Evolutionary conservation across 306 rosid genomes (phyloP).

Genomic region (Cucumis cinereus): DNA sequence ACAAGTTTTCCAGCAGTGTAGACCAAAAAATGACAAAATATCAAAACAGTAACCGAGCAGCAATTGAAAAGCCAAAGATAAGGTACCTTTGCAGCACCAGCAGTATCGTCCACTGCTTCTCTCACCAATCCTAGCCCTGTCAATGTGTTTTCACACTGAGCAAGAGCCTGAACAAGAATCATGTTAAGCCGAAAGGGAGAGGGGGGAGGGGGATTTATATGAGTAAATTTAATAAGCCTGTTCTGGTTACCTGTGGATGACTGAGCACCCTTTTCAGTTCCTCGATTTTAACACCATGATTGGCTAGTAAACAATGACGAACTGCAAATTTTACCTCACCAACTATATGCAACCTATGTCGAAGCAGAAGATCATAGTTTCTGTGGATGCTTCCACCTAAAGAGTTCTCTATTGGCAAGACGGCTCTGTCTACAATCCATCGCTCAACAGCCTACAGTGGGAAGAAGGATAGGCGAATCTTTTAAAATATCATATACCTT

Average conservation of each 20-base stretch:
- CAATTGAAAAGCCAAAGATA: constrained; percentile 13
- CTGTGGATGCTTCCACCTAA: constrained; percentile 97
- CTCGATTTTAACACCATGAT: constrained; percentile 59
- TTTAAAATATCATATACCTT: neutral
- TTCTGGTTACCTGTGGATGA: constrained; percentile 67
- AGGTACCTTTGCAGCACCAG: constrained; percentile 90
- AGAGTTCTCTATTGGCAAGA: constrained; percentile 91
- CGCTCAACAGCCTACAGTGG: constrained; percentile 64
- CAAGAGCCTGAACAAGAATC: constrained; percentile 67
- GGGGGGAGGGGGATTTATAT: neutral
- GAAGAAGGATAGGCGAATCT: neutral
- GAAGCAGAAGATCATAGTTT: constrained; percentile 86
- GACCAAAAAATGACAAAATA: neutral
- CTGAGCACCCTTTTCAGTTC: constrained; percentile 78
- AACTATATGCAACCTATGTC: constrained; percentile 83
- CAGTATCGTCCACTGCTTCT: constrained; percentile 91
- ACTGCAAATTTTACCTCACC: constrained; percentile 94
- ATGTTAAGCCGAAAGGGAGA: neutral
- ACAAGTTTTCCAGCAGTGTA: neutral
- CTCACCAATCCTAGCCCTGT: constrained; percentile 64
- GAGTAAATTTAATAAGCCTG: neutral
- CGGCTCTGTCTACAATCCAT: constrained; percentile 96
- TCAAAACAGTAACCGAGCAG: neutral
- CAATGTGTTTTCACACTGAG: constrained; percentile 92
- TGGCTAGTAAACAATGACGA: constrained; percentile 82